Evolutionary conservation across 2,329 filamentous ascomycete genomes (phyloP).

Genomic region (Exophiala spinifera): DNA sequence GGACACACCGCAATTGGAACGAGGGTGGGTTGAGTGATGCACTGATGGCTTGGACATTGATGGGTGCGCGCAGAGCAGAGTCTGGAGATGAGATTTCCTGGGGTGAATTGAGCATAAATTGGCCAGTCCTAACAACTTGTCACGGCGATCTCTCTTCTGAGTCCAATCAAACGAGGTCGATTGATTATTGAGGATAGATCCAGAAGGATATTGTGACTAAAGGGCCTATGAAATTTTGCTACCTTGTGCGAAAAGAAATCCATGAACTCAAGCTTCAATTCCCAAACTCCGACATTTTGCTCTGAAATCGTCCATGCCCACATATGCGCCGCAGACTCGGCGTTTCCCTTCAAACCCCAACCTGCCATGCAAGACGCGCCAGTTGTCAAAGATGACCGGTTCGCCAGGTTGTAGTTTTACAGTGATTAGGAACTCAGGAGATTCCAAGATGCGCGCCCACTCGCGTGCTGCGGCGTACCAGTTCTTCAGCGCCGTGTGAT

Average conservation of each 20-base stretch:
- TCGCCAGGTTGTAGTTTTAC: constrained; percentile 76
- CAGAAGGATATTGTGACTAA: too few species aligned
- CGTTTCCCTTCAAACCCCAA: constrained; percentile 78
- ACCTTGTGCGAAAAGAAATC: too few species aligned
- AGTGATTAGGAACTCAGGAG: constrained; percentile 68
- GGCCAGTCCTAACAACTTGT: too few species aligned
- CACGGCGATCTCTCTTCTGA: too few species aligned
- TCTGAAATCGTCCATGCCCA: constrained; percentile 46
- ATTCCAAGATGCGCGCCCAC: constrained; percentile 68
- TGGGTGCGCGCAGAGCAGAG: background rate
- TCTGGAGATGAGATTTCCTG: background rate
- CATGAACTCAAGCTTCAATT: constrained; percentile 4
- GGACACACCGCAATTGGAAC: background rate
- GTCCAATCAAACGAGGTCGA: too few species aligned
- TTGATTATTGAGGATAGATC: too few species aligned
- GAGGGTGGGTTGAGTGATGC: background rate
- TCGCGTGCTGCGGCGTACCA: constrained; percentile 82
- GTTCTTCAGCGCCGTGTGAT: constrained; percentile 36
- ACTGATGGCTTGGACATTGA: background rate
- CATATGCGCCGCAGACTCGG: constrained; percentile 87
- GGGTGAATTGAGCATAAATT: background rate
- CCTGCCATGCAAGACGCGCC: constrained; percentile 86
- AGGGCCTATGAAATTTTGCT: too few species aligned
- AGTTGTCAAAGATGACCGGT: constrained; percentile 89
- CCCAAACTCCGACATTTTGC: constrained; percentile 20